Conservation (phyloP, 768 basidiomycete genomes). For the Leccinum variicolor region DNA sequence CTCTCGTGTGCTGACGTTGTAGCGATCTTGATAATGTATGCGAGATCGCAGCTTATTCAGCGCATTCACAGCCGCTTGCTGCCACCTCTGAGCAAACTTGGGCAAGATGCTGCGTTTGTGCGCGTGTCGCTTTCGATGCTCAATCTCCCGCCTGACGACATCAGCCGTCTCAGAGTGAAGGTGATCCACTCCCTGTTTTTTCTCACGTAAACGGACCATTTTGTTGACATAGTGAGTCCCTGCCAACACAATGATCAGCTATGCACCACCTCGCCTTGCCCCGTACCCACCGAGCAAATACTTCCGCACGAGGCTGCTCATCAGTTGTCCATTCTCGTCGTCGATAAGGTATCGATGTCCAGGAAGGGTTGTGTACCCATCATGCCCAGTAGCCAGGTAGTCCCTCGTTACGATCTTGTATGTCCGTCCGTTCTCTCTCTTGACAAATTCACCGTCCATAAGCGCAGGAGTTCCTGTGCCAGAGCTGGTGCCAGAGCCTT, state of each 20-base stretch:
- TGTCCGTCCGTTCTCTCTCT: slow-evolving; percentile 50
- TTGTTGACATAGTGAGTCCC: slow-evolving; percentile 74
- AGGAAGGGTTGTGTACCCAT: slow-evolving; percentile 72
- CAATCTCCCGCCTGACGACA: slow-evolving; percentile 47
- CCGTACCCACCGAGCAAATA: slow-evolving; percentile 68
- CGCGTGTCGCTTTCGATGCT: slow-evolving; percentile 33
- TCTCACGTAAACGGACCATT: slow-evolving; percentile 40
- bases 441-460: slow-evolving; percentile 53
- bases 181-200: slow-evolving; percentile 26
- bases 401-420: slow-evolving; percentile 85
- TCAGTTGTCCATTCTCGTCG: slow-evolving; percentile 76
- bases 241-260: slow-evolving; percentile 27
- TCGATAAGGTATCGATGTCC: slow-evolving; percentile 70
- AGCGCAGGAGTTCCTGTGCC: slow-evolving; percentile 30
- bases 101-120: slow-evolving; percentile 20
- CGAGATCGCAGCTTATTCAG: slow-evolving; percentile 46
- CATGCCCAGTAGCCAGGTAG: slow-evolving; percentile 82
- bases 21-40: slow-evolving; percentile 53
- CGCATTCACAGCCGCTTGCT: slow-evolving; percentile 39
- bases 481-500: slow-evolving; percentile 16
- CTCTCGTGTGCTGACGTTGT: slow-evolving; percentile 60
- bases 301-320: slow-evolving; percentile 76
- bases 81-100: slow-evolving; percentile 43
- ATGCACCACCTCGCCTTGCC: neutral
- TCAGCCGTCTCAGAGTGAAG: slow-evolving; percentile 44